These are phyloP conservation scores for Piper betle DNA, from an alignment of 164 flowering plant genomes.

Conservation along the genomic window DNA sequence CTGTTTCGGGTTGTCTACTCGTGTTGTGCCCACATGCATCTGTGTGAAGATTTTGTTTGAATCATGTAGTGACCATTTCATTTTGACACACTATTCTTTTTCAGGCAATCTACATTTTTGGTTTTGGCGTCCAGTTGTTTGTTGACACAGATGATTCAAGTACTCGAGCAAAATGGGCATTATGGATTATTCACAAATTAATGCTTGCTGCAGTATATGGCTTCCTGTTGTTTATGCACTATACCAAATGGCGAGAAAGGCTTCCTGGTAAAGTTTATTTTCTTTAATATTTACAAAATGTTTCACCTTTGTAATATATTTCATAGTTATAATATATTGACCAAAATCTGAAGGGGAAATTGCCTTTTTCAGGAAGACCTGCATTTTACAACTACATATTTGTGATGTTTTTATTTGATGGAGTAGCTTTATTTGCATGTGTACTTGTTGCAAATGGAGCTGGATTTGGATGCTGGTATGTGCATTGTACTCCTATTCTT, in stretches of 20 bases:
- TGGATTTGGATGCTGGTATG: slow-evolving; percentile 60
- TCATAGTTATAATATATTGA: not conserved
- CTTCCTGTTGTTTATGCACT: slow-evolving; percentile 50
- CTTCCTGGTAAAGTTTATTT: slow-evolving; percentile 44
- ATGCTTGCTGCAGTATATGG: slow-evolving; percentile 58
- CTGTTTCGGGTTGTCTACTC: too few species aligned
- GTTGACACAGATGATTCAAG: slow-evolving; percentile 30
- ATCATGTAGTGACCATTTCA: not conserved
- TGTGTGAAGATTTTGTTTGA: not conserved
- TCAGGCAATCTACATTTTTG: slow-evolving; percentile 68
- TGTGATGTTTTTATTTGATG: slow-evolving; percentile 48
- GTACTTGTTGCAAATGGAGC: slow-evolving; percentile 40
- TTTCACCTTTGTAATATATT: not conserved
- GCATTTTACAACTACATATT: slow-evolving; percentile 61
- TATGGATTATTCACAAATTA: slow-evolving; percentile 58
- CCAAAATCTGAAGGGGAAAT: not conserved
- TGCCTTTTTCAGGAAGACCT: slow-evolving; percentile 51
- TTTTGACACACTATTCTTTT: slow-evolving; percentile 1
- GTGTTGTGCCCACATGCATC: not conserved
- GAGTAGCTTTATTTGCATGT: slow-evolving; percentile 41
- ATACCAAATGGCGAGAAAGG: slow-evolving; percentile 77
- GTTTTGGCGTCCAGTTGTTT: slow-evolving; percentile 71
- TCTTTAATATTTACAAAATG: too few species aligned
- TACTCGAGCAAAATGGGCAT: slow-evolving; percentile 47
- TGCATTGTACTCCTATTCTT: not conserved